A percentile compares a stretch with the other conserved stretches of the same genome.
Evolutionary conservation across 345 rosid genomes (phyloP).

Genomic region (Citropsis articulata): DNA sequence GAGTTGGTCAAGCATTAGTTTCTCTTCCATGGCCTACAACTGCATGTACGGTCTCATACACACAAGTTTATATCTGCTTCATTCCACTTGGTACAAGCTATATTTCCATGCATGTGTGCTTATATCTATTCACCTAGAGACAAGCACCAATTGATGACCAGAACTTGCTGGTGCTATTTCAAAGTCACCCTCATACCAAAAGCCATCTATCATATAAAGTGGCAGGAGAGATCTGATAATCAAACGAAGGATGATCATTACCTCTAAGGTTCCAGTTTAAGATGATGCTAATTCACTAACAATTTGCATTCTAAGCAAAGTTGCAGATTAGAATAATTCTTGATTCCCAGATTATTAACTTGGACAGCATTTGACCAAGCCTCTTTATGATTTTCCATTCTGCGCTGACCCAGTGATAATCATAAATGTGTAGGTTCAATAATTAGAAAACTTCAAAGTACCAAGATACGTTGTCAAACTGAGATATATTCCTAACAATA

Average conservation of each 20-base stretch:
- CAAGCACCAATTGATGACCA: not conserved
- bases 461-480: not conserved
- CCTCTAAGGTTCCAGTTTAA: not conserved
- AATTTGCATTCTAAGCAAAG: not conserved
- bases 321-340: not conserved
- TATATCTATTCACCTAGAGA: not conserved
- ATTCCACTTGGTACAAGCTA: not conserved
- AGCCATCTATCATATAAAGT: not conserved
- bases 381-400: not conserved
- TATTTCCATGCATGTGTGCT: not conserved
- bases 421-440: not conserved
- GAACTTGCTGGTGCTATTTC: not conserved
- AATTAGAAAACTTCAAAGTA: not conserved
- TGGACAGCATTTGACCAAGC: not conserved
- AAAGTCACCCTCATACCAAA: not conserved
- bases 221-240: not conserved
- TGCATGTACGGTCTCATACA: not conserved
- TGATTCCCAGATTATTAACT: not conserved
- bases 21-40: not conserved
- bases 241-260: not conserved
- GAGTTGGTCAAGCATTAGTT: not conserved
- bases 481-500: not conserved
- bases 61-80: not conserved
- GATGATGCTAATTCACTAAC: not conserved
- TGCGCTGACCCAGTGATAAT: not conserved